These are phyloP conservation scores for Hortiboletus flavorubellus DNA, from an alignment of 768 basidiomycete genomes.

Conservation along the genomic window DNA sequence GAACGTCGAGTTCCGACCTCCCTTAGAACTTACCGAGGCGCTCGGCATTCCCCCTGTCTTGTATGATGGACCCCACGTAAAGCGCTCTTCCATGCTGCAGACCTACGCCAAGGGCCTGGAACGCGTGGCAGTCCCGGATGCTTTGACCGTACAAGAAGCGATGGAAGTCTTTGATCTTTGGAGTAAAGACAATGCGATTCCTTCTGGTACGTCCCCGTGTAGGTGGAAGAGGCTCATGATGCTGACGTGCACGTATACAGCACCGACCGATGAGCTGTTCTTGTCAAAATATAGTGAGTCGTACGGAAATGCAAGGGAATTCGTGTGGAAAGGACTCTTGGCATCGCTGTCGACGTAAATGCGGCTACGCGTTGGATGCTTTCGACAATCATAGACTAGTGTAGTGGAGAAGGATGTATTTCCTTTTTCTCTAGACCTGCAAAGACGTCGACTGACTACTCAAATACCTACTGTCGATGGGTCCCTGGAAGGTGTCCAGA, in stretches of 20 bases:
- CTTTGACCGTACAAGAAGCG: slow-evolving; percentile 65
- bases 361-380: neutral
- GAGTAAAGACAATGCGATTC: slow-evolving; percentile 58
- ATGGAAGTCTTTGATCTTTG: slow-evolving; percentile 73
- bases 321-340: slow-evolving; percentile 67
- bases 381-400: neutral
- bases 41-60: slow-evolving; percentile 45
- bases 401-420: neutral
- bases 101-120: slow-evolving; percentile 55
- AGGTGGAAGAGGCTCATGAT: neutral
- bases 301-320: slow-evolving; percentile 74
- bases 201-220: slow-evolving; percentile 38
- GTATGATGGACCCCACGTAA: slow-evolving; percentile 52
- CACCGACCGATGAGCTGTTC: slow-evolving; percentile 65
- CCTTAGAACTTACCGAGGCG: slow-evolving; percentile 62
- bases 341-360: slow-evolving; percentile 25
- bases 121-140: slow-evolving; percentile 50
- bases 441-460: neutral
- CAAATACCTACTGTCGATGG: too few species aligned
- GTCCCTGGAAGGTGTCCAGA: too few species aligned
- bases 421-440: neutral
- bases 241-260: slow-evolving; percentile 20
- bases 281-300: slow-evolving; percentile 75
- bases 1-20: slow-evolving; percentile 53
- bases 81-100: slow-evolving; percentile 46